Base-by-base conservation (phyloP, 2,329 filamentous ascomycete species). In the Leptosphaerulina australis region DNA sequence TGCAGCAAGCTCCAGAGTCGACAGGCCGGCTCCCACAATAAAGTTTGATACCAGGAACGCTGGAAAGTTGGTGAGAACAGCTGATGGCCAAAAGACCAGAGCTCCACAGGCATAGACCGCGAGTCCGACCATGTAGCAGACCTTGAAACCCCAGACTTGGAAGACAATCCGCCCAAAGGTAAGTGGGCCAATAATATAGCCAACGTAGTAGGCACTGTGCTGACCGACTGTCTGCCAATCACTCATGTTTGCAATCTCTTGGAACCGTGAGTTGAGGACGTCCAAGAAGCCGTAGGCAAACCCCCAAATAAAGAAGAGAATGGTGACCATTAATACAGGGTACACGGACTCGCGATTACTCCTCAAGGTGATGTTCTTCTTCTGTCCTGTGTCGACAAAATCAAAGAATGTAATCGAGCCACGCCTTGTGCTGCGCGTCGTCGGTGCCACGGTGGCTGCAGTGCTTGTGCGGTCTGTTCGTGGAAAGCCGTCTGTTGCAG, bases 201-300 rank as follows among this genome's bases (percentile, higher is more conserved):
- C 86, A 11, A 81, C 82, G 66, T 87, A 92, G 66, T 91, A 91
- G 4, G 85, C 81, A 50, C 82, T 84, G 17, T 87, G 88, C 29
- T 91, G 79, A 1, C 85, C 86, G 3, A 90, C 75, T 0, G 82
- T 86, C 68, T 91, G 80, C 5, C 82, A 79, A 0, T 78, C 71
- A 1, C 78, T 81, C 79, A 88, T 86, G 17, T 81, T 64, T 11
- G 86, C 81, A 5, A 90, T 81, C 10, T 73, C 66, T 26, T 87
- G 83, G 43, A 91, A 86, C 18, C 84, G 84, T 15, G 80, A 81
- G 68, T 96, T 96, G 21, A 97, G 81, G 0, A 87, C 88, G 63
- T 94, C 91, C 5, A 96, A 78, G 2, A 96, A 80, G 0, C 92
- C 92, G 62, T 96, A 96, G 0, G 91, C 91, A 50, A 96, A 88